A percentile compares a stretch with the other conserved stretches of the same genome.
phyloP scores from a whole-genome alignment of 179 eudicot genomes.

The Spinacia oleracea region DNA sequence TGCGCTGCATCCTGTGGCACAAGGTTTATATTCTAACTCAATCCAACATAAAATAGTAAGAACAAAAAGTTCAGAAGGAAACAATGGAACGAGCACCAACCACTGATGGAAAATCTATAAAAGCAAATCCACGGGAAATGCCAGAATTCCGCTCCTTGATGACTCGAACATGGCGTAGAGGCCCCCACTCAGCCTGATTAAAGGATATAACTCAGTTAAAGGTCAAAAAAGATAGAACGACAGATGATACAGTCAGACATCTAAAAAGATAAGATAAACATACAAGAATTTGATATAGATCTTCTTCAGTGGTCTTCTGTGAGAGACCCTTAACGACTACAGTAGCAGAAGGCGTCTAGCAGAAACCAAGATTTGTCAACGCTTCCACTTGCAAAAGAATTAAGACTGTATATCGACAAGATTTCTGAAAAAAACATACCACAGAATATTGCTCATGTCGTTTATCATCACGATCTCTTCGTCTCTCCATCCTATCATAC shows the following conservation, averaged over 20 bases:
- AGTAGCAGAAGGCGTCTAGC: slow-evolving; percentile 90
- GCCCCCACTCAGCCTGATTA: slow-evolving; percentile 97
- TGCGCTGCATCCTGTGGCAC: slow-evolving; percentile 78
- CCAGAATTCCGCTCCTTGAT: slow-evolving; percentile 93
- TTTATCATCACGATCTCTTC: slow-evolving; percentile 80
- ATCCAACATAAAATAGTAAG: not conserved
- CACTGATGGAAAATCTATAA: slow-evolving; percentile 92
- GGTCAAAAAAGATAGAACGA: not conserved
- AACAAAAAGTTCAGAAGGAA: not conserved
- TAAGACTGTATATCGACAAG: not conserved
- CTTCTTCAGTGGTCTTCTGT: slow-evolving; percentile 93
- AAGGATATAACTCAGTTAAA: slow-evolving; percentile 2
- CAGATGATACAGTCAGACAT: not conserved
- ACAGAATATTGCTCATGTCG: slow-evolving; percentile 64
- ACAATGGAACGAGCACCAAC: slow-evolving; percentile 37
- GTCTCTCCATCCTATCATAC: slow-evolving; percentile 63
- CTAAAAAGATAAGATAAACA: slow-evolving; percentile 16
- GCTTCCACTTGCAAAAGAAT: not conserved
- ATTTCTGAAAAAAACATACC: slow-evolving; percentile 38
- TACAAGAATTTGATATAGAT: slow-evolving; percentile 88
- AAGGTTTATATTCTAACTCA: slow-evolving; percentile 23
- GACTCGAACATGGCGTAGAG: slow-evolving; percentile 91
- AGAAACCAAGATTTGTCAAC: slow-evolving; percentile 22
- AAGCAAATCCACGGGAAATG: slow-evolving; percentile 94
- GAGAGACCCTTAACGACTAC: slow-evolving; percentile 97